Percentiles rank a stretch among this genome's conserved stretches.
These are phyloP conservation scores for Pythium myriotylum DNA, from an alignment of 352 stramenopile species.

Conservation along the genomic window DNA sequence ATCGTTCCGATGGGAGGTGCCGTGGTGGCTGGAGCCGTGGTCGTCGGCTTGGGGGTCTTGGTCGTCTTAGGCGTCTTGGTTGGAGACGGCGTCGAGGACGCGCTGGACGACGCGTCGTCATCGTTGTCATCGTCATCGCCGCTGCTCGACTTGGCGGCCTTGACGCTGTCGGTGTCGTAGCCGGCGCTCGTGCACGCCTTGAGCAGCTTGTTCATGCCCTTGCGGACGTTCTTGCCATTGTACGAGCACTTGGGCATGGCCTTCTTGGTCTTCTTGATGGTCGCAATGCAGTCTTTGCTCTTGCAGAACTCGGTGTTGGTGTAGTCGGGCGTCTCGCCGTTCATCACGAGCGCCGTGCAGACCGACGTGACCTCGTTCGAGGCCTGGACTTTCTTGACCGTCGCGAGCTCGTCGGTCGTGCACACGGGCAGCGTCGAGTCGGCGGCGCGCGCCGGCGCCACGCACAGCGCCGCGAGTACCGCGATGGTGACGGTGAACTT, in stretches of 20 bases:
- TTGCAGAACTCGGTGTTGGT: constrained; percentile 10
- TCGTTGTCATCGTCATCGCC: background rate
- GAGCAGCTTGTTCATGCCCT: constrained; percentile 11
- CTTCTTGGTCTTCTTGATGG: constrained; percentile 18
- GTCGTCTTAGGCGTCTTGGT: constrained; percentile 18
- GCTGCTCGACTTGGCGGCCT: background rate
- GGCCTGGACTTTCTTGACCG: background rate
- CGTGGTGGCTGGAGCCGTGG: background rate
- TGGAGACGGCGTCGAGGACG: background rate
- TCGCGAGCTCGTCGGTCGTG: background rate
- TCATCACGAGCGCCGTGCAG: background rate
- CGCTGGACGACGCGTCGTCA: background rate
- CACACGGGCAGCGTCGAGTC: background rate
- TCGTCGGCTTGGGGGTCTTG: constrained; percentile 13
- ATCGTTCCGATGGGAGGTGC: constrained; percentile 4
- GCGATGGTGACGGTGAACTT: background rate
- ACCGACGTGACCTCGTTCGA: background rate
- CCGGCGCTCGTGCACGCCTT: constrained; percentile 9
- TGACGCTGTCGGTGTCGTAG: background rate
- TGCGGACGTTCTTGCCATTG: constrained; percentile 12
- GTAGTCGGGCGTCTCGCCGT: constrained; percentile 7
- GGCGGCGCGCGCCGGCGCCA: background rate
- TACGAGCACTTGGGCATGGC: constrained; percentile 17
- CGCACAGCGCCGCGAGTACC: background rate
- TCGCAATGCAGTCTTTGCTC: constrained; percentile 4